A percentile compares a stretch with the other conserved stretches of the same genome.
These are phyloP conservation scores for Phytophthora podocarpi DNA, from an alignment of 352 stramenopile species.

Conservation along the genomic window DNA sequence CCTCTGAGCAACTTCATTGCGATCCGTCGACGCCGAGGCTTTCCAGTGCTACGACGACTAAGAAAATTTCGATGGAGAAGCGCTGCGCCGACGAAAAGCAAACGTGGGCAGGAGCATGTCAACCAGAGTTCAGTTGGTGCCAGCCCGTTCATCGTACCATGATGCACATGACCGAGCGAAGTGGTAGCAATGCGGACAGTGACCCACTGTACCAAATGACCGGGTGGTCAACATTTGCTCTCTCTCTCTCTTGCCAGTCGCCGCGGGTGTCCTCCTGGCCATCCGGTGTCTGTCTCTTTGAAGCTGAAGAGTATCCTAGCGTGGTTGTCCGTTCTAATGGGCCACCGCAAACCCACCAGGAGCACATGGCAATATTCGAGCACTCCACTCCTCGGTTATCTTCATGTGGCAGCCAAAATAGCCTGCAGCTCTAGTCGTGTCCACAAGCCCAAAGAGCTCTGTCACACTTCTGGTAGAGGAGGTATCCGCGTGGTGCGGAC, in stretches of 20 bases:
- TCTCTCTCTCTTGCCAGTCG: conserved; percentile 11
- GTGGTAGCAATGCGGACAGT: no score
- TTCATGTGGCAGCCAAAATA: conserved; percentile 5
- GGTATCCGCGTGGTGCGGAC: background rate
- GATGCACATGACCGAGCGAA: no score
- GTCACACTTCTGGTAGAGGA: background rate
- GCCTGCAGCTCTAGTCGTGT: conserved; percentile 5
- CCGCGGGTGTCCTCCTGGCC: background rate
- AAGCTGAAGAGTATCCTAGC: conserved; percentile 1
- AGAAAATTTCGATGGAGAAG: conserved; percentile 19
- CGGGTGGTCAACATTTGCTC: conserved; percentile 12
- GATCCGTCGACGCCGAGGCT: background rate
- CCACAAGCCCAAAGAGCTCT: conserved; percentile 2
- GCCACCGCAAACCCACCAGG: background rate
- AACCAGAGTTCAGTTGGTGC: conserved; percentile 1
- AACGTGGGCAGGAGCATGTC: conserved; percentile 11
- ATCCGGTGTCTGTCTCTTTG: conserved; percentile 15
- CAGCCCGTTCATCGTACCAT: background rate
- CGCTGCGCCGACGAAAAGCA: background rate
- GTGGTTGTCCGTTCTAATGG: background rate
- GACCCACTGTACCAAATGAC: no score
- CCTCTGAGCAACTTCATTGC: no score
- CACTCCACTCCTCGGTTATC: background rate
- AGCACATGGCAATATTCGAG: background rate
- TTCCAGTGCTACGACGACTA: background rate